Evolutionary conservation across 352 stramenopile species (phyloP).

Genomic region (Saprolegnia parasitica): DNA sequence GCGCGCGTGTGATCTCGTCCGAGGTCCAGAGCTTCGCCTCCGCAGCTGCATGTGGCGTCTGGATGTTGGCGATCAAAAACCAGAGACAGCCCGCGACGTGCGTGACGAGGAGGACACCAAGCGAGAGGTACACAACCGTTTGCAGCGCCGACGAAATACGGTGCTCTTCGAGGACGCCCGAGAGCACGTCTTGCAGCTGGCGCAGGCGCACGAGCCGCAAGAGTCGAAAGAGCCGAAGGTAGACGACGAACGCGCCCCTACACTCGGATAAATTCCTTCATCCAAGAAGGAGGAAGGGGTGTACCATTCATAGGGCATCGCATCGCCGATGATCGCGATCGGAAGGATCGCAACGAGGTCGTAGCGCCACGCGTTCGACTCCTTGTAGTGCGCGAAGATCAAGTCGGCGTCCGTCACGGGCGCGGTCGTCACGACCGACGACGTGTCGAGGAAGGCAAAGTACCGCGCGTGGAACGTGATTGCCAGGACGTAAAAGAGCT

Average conservation of each 20-base stretch:
- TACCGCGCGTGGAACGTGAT: slow-evolving; percentile 47
- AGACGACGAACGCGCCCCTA: slow-evolving; percentile 1
- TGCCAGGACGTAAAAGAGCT: slow-evolving; percentile 52
- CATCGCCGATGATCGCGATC: slow-evolving; percentile 45
- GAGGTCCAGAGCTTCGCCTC: neutral
- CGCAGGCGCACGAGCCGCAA: slow-evolving; percentile 48
- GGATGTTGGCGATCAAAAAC: slow-evolving; percentile 70
- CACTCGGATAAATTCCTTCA: neutral
- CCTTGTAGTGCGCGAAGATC: slow-evolving; percentile 62
- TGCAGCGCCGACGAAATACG: slow-evolving; percentile 59
- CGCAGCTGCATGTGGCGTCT: slow-evolving; percentile 37
- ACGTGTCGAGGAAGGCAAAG: slow-evolving; percentile 64
- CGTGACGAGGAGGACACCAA: slow-evolving; percentile 60
- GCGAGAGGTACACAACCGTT: slow-evolving; percentile 46
- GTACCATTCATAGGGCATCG: slow-evolving; percentile 36
- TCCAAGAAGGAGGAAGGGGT: slow-evolving; percentile 8
- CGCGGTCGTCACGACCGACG: slow-evolving; percentile 43
- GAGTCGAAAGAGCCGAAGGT: slow-evolving; percentile 35
- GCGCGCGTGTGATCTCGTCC: neutral
- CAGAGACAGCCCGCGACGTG: slow-evolving; percentile 63
- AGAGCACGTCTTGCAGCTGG: slow-evolving; percentile 46
- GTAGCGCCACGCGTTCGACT: slow-evolving; percentile 40
- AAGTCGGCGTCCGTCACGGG: slow-evolving; percentile 55
- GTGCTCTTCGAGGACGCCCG: slow-evolving; percentile 50
- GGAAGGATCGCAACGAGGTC: slow-evolving; percentile 60